These are phyloP conservation scores for Copromyces sp. DNA, from an alignment of 495 filamentous ascomycete species.

Conservation along the genomic window DNA sequence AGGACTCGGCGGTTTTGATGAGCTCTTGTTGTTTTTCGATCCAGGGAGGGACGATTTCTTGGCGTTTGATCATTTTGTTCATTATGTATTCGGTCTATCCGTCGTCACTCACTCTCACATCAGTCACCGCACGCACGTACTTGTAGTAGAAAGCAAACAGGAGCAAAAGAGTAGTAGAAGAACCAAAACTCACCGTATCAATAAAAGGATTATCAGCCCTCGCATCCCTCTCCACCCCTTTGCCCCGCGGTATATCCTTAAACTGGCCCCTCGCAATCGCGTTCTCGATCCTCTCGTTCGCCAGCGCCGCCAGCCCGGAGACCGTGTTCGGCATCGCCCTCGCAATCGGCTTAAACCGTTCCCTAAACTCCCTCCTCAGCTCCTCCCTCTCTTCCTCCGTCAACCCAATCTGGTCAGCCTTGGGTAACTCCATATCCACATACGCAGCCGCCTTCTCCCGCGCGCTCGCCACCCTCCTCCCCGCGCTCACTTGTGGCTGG, in stretches of 20 bases:
- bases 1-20: slow-evolving; percentile 52
- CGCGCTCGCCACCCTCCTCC: slow-evolving; percentile 60
- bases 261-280: slow-evolving; percentile 90
- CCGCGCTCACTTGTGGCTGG: slow-evolving; percentile 28
- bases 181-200: slow-evolving; percentile 47
- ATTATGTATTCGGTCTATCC: slow-evolving; percentile 79
- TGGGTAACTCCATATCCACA: slow-evolving; percentile 36
- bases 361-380: slow-evolving; percentile 60
- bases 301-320: slow-evolving; percentile 68
- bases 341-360: slow-evolving; percentile 65
- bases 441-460: slow-evolving; percentile 72
- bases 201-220: slow-evolving; percentile 82
- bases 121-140: background rate
- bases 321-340: slow-evolving; percentile 69
- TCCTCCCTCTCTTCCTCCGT: slow-evolving; percentile 61
- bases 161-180: background rate
- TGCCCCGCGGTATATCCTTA: slow-evolving; percentile 74
- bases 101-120: background rate
- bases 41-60: slow-evolving; percentile 77
- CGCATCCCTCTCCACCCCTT: slow-evolving; percentile 65
- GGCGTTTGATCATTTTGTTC: slow-evolving; percentile 96
- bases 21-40: slow-evolving; percentile 98
- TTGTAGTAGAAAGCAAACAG: too few relatives aligned
- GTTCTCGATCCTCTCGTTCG: slow-evolving; percentile 90
- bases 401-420: slow-evolving; percentile 44